Conservation (phyloP, 1,284 basidiomycete genomes). For the Thelephora terrestris region DNA sequence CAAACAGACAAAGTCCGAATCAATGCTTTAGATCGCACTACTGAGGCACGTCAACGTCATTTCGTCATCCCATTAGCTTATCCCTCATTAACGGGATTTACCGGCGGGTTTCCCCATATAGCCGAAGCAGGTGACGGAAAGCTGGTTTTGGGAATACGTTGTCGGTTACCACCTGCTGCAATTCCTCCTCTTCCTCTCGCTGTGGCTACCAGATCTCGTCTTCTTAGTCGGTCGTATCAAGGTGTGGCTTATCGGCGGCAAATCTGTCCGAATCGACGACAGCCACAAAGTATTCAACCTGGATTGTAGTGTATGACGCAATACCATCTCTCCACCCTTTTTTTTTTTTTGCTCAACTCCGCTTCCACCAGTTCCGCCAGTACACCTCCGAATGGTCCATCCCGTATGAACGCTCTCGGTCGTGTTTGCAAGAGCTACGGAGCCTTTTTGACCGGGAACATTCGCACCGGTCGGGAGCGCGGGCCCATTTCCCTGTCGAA, state of each 20-base stretch:
- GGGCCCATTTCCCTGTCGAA: constrained; percentile 91
- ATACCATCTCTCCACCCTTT: constrained; percentile 15
- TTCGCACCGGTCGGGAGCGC: constrained; percentile 58
- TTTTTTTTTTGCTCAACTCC: constrained; percentile 7
- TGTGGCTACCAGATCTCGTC: constrained; percentile 47
- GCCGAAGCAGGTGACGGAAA: constrained; percentile 39
- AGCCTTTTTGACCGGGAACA: constrained; percentile 69
- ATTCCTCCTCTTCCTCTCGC: constrained; percentile 65
- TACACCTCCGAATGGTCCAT: constrained; percentile 93
- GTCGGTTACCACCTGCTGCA: constrained; percentile 73
- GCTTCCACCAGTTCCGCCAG: constrained; percentile 61
- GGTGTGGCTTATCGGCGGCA: constrained; percentile 47
- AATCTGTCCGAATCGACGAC: constrained; percentile 54
- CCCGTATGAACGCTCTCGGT: constrained; percentile 53
- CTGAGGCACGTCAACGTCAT: constrained; percentile 44
- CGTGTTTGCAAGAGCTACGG: constrained; percentile 67
- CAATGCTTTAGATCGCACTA: constrained; percentile 66
- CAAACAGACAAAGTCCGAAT: constrained; percentile 68
- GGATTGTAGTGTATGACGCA: constrained; percentile 60
- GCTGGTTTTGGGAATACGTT: constrained; percentile 61
- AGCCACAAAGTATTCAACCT: constrained; percentile 77
- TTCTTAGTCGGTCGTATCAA: constrained; percentile 43
- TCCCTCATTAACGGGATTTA: constrained; percentile 6
- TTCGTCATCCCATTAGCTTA: not conserved
- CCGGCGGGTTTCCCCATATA: constrained; percentile 22